Base-by-base conservation (phyloP, 768 basidiomycete species). In the Mycena haematopus region DNA sequence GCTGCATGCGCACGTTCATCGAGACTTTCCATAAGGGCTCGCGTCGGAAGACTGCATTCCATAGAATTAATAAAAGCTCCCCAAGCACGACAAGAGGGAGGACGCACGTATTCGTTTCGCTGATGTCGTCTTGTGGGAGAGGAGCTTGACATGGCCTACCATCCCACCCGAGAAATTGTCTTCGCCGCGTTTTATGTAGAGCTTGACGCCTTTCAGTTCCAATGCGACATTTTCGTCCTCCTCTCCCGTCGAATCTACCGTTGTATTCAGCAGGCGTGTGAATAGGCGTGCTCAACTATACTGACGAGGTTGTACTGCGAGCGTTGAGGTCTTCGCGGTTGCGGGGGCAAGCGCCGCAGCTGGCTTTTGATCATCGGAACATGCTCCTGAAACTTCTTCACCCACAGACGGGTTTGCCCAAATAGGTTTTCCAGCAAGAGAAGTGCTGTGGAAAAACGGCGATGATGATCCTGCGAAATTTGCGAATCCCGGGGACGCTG, bases 11-110 rank as follows among this genome's bases (percentile, higher is more conserved):
- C 45, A 87, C 76, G 69, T 88, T 89, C 86, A 89, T 86, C 0
- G 88, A 84, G 0, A 89, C 85, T 68, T 90, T 85, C 79, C 86
- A 85, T 29, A 90, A 73, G 0, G 87, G 89, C 65, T 90, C 89
- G 6, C 89, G 85, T 8, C 88, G 84, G 75, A 91, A 89, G 15
- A 90, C 89, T 89, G 65, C 10, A 46, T 49, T 29, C 29, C 15
- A 24, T 25, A n/a, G 29, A n/a, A 13, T 22, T 24, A 24, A 64
- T 52, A 49, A 31, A n/a, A 25, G 49, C 45, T 38, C 25, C 19
- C 11, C 27, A 22, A 63, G 47, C 38, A 56, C 21, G 49, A 57
- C 52, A 22, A 24, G 56, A 31, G 4, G 29, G 10, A 13, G 13
- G n/a, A 79, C 82, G 74, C 65, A 86, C 85, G 72, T 33, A 86